Evolutionary conservation across 179 eudicot genomes (phyloP), one percentile per base, ranked within the genome.

Genomic region (Actinidia chinensis): DNA sequence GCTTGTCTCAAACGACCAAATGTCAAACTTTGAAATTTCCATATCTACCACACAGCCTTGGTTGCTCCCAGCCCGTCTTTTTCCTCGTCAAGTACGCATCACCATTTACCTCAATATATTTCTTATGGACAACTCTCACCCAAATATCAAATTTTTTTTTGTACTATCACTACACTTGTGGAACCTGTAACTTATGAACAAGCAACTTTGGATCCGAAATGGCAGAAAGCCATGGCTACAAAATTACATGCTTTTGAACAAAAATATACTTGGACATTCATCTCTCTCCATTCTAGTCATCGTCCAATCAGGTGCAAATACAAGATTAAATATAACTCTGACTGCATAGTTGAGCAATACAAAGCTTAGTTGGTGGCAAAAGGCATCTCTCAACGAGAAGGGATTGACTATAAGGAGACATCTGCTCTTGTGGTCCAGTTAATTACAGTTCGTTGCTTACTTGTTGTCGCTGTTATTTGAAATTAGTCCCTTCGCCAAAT

Each of bases 281-380:
- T 1, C 4, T 7, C 59, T 3, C 52, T 51, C 7, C 65, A 73
- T 64, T 15, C n/a, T 0, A 22, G 54, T 13, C 51, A 63, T 14
- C 48, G 61, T 22, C 42, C 66, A 1, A 65, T 79, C 0, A 28
- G 82, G 7, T 79, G 65, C 36, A 73, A 79, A 64, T 79, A 47
- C 18, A 63, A 73, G 22, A 73, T 54, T 22, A 79, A 79, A 61
- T 52, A 59, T 6, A 48, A 65, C 2, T 18, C 66, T 36, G 82
- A 79, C 73, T 67, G 73, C 12, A 25, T 56, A 36, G 36, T 63
- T 73, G 73, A 79, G 25, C 0, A 58, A 8, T 52, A 25, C 17
- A 79, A 79, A 20, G 72, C 77, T n/a, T 48, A 71, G 8, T 22
- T 72, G 6, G 77, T 72, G 12, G 63, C 42, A 13, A 28, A 60